These are phyloP conservation scores for Beta vulgaris DNA, from an alignment of 148 eudicot genomes.

Conservation along the genomic window DNA sequence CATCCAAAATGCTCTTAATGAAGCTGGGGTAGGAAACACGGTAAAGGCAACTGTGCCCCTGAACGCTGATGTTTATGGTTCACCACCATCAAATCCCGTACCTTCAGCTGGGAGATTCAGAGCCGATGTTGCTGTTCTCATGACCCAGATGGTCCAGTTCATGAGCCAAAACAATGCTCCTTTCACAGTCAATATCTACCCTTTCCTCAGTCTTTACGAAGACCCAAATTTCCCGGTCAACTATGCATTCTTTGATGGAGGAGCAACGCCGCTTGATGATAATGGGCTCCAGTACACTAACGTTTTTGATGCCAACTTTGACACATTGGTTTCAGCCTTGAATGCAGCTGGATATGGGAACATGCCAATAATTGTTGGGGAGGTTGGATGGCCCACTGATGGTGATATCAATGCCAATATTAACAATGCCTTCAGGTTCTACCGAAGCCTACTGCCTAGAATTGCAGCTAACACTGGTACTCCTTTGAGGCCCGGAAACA, in stretches of 20 bases:
- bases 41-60: conserved; percentile 80
- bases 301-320: conserved; percentile 86
- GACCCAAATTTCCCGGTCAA: conserved; percentile 66
- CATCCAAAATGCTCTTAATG: conserved; percentile 80
- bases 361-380: conserved; percentile 68
- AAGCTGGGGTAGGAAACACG: conserved; percentile 62
- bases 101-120: conserved; percentile 83
- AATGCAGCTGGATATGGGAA: conserved; percentile 48
- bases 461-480: conserved; percentile 67
- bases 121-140: conserved; percentile 44
- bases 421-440: conserved; percentile 56
- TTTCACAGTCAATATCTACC: conserved; percentile 82
- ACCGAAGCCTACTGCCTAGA: conserved; percentile 63
- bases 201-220: conserved; percentile 73
- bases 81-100: conserved; percentile 53
- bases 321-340: conserved; percentile 73
- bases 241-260: conserved; percentile 86
- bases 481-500: conserved; percentile 70
- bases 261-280: conserved; percentile 45
- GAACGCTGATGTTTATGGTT: conserved; percentile 76
- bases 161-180: conserved; percentile 71
- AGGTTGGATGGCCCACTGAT: conserved; percentile 95
- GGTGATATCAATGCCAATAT: conserved; percentile 73
- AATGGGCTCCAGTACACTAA: conserved; percentile 59
- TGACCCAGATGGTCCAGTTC: conserved; percentile 63